Evolutionary conservation across 306 rosid genomes (phyloP).

Genomic region (Medicago lupulina): DNA sequence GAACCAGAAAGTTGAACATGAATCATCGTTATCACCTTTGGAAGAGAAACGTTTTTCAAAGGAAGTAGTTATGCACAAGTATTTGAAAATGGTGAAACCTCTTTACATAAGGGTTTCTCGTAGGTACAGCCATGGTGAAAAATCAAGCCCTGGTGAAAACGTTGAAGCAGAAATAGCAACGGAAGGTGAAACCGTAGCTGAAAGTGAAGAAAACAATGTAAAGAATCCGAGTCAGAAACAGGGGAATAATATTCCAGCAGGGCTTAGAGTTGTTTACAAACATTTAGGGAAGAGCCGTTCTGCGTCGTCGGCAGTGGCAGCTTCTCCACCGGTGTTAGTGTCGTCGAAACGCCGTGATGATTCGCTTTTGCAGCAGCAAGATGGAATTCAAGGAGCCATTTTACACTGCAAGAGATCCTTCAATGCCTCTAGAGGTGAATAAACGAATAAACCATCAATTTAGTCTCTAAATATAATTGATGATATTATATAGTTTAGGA

Average conservation of each 20-base stretch:
- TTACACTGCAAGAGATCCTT: slow-evolving; percentile 95
- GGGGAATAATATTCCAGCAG: slow-evolving; percentile 69
- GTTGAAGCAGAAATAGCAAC: background rate
- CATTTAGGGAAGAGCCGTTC: slow-evolving; percentile 97
- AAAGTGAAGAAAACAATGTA: slow-evolving; percentile 23
- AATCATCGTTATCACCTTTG: slow-evolving; percentile 35
- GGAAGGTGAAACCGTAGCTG: slow-evolving; percentile 46
- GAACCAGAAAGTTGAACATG: slow-evolving; percentile 50
- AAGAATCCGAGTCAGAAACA: slow-evolving; percentile 56
- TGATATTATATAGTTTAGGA: too few relatives aligned
- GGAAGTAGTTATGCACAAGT: slow-evolving; percentile 82
- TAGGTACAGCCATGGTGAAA: slow-evolving; percentile 53
- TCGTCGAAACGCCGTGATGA: slow-evolving; percentile 77
- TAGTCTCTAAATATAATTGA: too few relatives aligned
- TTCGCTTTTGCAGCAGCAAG: slow-evolving; percentile 91
- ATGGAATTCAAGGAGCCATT: slow-evolving; percentile 96
- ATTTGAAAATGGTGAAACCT: slow-evolving; percentile 88
- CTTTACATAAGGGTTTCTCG: slow-evolving; percentile 79
- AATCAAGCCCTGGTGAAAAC: slow-evolving; percentile 44
- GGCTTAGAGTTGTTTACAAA: slow-evolving; percentile 82
- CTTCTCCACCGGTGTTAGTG: slow-evolving; percentile 54
- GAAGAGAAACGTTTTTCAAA: slow-evolving; percentile 85
- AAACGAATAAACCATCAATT: too few relatives aligned
- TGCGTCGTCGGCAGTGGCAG: slow-evolving; percentile 86
- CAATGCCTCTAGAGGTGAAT: slow-evolving; percentile 77